A percentile compares a stretch with the other conserved stretches of the same genome.
phyloP scores from a whole-genome alignment of 2,329 filamentous ascomycete genomes.

The Beauveria asiatica region DNA sequence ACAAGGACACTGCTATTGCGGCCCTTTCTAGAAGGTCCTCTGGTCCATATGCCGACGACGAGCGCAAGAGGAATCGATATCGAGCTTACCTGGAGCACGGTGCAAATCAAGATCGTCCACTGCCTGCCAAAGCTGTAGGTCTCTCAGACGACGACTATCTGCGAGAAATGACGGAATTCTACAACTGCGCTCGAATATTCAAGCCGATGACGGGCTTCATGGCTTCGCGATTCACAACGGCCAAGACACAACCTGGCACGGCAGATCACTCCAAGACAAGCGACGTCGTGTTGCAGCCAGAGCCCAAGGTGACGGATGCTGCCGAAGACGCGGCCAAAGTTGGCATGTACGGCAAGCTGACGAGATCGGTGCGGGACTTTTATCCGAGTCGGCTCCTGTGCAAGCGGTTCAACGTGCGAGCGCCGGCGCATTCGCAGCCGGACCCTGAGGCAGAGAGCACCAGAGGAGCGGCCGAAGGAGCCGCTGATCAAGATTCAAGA shows the following conservation, averaged over 20 bases:
- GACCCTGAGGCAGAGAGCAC: constrained; percentile 26
- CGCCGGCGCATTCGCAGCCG: constrained; percentile 58
- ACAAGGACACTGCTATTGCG: constrained; percentile 58
- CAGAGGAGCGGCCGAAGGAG: background rate
- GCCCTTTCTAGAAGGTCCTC: constrained; percentile 57
- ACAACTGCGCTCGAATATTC: constrained; percentile 61
- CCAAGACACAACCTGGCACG: constrained; percentile 33
- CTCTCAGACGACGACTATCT: constrained; percentile 64
- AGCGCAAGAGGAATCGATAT: constrained; percentile 72
- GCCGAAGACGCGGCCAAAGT: constrained; percentile 79
- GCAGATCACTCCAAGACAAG: constrained; percentile 13
- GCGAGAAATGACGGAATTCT: constrained; percentile 71
- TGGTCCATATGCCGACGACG: constrained; percentile 76
- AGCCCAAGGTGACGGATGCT: constrained; percentile 47
- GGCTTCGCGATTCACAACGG: constrained; percentile 84
- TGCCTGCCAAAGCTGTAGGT: constrained; percentile 40
- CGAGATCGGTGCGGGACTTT: constrained; percentile 62
- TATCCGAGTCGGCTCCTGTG: constrained; percentile 79
- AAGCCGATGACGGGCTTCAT: constrained; percentile 87
- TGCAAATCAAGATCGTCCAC: constrained; percentile 36
- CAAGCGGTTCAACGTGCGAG: constrained; percentile 85
- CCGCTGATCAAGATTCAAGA: constrained; percentile 10
- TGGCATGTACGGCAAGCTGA: constrained; percentile 90
- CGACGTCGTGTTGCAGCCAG: constrained; percentile 23
- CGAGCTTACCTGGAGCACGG: constrained; percentile 70